phyloP scores from a whole-genome alignment of 1,284 basidiomycete genomes.

The Sanghuangporus sanghuang region DNA sequence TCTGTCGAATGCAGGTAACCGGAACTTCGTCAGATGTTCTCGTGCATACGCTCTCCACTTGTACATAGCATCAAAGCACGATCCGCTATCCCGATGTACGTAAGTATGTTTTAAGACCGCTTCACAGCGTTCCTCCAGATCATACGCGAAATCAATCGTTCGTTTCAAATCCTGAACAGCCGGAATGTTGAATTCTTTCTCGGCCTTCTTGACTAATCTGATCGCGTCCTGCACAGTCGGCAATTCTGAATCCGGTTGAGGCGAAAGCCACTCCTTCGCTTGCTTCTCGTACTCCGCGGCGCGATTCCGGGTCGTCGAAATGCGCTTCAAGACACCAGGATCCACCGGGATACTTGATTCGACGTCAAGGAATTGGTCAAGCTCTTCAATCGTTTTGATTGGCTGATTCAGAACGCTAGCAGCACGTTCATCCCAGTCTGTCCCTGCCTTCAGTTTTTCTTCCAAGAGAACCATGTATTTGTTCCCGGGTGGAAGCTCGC shows the following conservation, averaged over 20 bases:
- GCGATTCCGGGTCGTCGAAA: conserved; percentile 54
- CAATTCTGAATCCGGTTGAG: conserved; percentile 44
- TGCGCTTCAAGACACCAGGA: conserved; percentile 49
- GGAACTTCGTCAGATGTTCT: conserved; percentile 66
- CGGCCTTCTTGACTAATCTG: conserved; percentile 59
- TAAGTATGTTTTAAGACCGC: conserved; percentile 63
- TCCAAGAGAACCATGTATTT: conserved; percentile 54
- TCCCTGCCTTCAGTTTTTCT: conserved; percentile 52
- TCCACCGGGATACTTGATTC: conserved; percentile 61
- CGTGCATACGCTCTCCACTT: conserved; percentile 68
- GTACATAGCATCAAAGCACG: conserved; percentile 62
- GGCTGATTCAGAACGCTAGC: conserved; percentile 56
- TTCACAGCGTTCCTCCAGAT: conserved; percentile 69
- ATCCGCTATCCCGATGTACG: conserved; percentile 45
- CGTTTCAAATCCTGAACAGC: conserved; percentile 61
- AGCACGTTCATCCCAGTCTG: conserved; percentile 67
- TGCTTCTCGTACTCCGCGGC: conserved; percentile 74
- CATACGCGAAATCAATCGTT: conserved; percentile 63
- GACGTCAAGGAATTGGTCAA: conserved; percentile 60
- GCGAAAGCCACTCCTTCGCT: conserved; percentile 61
- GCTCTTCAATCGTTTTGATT: conserved; percentile 64
- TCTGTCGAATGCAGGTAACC: conserved; percentile 64
- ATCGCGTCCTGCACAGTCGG: conserved; percentile 64
- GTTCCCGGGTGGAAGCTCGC: conserved; percentile 59
- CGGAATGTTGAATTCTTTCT: conserved; percentile 67